Evolutionary conservation across 2,329 filamentous ascomycete species (phyloP).

Genomic region (Fusarium buharicum): DNA sequence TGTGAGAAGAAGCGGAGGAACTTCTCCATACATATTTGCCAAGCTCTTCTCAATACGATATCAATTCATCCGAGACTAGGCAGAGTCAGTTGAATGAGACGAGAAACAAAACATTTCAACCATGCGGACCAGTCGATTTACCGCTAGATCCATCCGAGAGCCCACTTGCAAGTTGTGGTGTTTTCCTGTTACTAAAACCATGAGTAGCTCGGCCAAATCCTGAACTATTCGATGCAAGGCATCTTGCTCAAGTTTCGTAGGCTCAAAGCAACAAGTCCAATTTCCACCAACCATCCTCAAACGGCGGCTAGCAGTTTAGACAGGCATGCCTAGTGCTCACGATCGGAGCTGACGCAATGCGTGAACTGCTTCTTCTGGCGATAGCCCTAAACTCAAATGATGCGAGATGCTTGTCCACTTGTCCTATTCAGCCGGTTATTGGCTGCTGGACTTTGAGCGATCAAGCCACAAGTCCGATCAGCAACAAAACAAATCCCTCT

Average conservation of each 20-base stretch:
- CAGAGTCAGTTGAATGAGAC: constrained; percentile 10
- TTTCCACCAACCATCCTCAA: constrained; percentile 39
- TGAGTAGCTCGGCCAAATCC: neutral
- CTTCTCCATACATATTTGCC: constrained; percentile 2
- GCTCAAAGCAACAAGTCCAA: constrained; percentile 14
- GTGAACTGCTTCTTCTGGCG: constrained; percentile 38
- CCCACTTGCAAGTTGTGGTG: too few species aligned
- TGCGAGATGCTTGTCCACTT: constrained; percentile 35
- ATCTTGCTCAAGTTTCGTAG: constrained; percentile 8
- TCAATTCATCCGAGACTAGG: constrained; percentile 16
- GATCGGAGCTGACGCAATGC: constrained; percentile 42
- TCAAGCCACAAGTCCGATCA: constrained; percentile 18
- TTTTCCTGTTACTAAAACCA: constrained; percentile 10
- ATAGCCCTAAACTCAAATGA: constrained; percentile 40
- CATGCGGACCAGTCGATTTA: constrained; percentile 31
- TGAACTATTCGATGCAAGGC: constrained; percentile 12
- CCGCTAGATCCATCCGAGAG: too few species aligned
- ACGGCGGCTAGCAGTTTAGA: constrained; percentile 32
- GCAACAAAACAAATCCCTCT: constrained; percentile 21
- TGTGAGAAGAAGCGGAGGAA: constrained; percentile 25
- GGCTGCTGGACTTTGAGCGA: constrained; percentile 14
- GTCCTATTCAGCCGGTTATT: constrained; percentile 11
- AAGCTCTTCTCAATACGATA: neutral
- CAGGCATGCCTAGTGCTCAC: constrained; percentile 36
- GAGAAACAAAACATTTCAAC: constrained; percentile 26